These are phyloP conservation scores for Xylaria castorea DNA, from an alignment of 495 filamentous ascomycete species.

Conservation along the genomic window DNA sequence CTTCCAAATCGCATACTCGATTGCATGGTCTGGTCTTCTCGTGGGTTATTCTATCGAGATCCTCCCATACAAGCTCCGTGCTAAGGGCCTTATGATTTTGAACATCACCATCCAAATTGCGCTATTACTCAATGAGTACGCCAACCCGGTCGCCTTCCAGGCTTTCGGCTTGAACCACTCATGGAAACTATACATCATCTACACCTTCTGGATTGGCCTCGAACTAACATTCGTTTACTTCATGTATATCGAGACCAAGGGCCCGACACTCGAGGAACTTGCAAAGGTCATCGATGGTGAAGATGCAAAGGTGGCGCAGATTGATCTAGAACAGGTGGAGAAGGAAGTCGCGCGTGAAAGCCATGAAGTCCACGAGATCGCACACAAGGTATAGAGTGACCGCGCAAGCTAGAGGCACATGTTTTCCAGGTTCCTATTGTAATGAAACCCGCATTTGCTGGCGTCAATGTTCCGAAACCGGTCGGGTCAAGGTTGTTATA, in stretches of 20 bases:
- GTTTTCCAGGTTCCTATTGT: constrained; percentile 8
- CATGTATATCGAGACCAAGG: constrained; percentile 71
- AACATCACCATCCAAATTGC: constrained; percentile 59
- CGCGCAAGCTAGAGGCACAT: background rate
- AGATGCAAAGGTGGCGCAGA: constrained; percentile 53
- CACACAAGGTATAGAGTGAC: constrained; percentile 31
- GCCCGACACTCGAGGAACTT: constrained; percentile 70
- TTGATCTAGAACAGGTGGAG: constrained; percentile 51
- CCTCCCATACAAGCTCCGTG: constrained; percentile 73
- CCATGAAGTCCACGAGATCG: constrained; percentile 42
- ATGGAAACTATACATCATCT: constrained; percentile 70
- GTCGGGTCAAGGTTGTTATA: constrained; percentile 1
- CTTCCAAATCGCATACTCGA: constrained; percentile 61
- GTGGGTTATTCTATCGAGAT: constrained; percentile 74
- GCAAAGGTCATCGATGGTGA: constrained; percentile 67
- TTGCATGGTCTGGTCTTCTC: constrained; percentile 69
- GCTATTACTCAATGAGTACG: constrained; percentile 61
- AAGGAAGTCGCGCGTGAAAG: constrained; percentile 42
- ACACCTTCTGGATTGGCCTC: constrained; percentile 66
- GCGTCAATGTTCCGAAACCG: constrained; percentile 14
- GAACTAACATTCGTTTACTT: constrained; percentile 67
- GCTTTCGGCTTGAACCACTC: constrained; percentile 49
- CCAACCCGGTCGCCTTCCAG: constrained; percentile 67
- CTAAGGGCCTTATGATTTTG: constrained; percentile 61
- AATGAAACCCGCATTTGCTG: constrained; percentile 25